These are phyloP conservation scores for Crithidia brevicula DNA, from an alignment of 208 protist species.

Conservation along the genomic window DNA sequence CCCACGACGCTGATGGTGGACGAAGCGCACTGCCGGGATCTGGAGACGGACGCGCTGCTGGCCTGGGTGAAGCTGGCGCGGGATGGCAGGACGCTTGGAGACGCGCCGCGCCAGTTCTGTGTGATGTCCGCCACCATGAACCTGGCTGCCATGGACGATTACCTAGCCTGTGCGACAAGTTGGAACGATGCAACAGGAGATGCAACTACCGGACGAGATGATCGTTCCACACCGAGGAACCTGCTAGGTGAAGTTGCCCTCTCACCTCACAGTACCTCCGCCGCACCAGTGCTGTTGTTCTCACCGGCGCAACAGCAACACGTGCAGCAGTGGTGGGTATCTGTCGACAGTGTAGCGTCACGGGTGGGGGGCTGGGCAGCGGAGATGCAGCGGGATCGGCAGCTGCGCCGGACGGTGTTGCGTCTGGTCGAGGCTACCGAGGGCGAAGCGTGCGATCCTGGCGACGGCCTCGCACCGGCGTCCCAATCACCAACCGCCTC, in stretches of 20 bases:
- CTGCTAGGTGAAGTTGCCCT: too few species aligned
- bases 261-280: neutral
- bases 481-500: too few species aligned
- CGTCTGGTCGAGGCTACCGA: constrained; percentile 16
- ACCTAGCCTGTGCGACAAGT: constrained; percentile 29
- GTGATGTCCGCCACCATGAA: constrained; percentile 83
- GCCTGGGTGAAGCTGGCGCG: constrained; percentile 50
- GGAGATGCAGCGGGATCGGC: neutral
- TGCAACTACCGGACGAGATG: neutral
- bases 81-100: neutral
- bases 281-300: constrained; percentile 13
- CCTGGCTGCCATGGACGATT: constrained; percentile 46
- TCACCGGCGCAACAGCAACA: constrained; percentile 18
- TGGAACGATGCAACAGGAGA: too few species aligned
- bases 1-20: constrained; percentile 82
- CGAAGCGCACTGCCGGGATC: constrained; percentile 76
- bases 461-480: neutral
- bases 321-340: constrained; percentile 27
- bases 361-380: neutral
- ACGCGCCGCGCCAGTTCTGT: constrained; percentile 47
- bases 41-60: constrained; percentile 74
- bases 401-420: constrained; percentile 19
- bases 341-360: neutral
- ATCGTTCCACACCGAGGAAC: too few species aligned
- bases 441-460: constrained; percentile 1